Evolutionary conservation across 768 basidiomycete genomes (phyloP), one percentile per base, ranked within the genome.

Genomic region (Trametes cinnabarina): DNA sequence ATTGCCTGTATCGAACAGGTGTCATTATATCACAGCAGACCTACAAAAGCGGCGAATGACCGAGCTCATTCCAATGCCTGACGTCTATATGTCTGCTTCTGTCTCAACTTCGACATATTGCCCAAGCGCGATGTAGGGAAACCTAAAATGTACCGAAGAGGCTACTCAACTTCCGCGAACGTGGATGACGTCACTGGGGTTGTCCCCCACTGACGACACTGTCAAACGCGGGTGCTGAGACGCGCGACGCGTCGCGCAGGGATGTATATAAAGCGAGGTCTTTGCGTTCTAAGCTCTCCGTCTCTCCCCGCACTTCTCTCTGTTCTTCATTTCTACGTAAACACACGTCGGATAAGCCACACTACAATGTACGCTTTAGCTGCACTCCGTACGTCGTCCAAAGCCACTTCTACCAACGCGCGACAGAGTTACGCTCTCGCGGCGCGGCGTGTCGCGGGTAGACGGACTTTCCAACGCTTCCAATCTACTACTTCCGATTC

Each of bases 401-500:
- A 15, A 25, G 20, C 46, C 22, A 25, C 22, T 19, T 20, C 43
- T 1, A 20, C 30, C 30, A 32, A 32, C 42, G 22, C 47, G 23
- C 14, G 11, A 8, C 37, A 44, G 51, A 34, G 14, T 6, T 32
- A 46, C 17, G 41, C 43, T 26, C 46, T 62, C 32, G 51, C 57
- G 22, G 58, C 63, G 25, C 65, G 61, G 14, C 64, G 63, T 28
- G 58, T 66, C n/a, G 65, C 60, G 12, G 58, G 63, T 14, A 47
- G 55, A 8, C 60, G 66, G 3, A 57, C 59, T 3, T 42, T 53
- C 55, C 63, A 66, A 50, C 55, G 69, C 20, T 68, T 63, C 58
- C 66, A 71, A 32, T 66, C 67, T 2, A 65, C 67, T 2, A 65
- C 63, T 4, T 35, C 49, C 42, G n/a, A 17, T 22, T 11, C 42